Percentiles rank a stretch among this genome's conserved stretches.
phyloP scores from a whole-genome alignment of 2,329 filamentous ascomycete species.

The Trichoderma afroharzianum region DNA sequence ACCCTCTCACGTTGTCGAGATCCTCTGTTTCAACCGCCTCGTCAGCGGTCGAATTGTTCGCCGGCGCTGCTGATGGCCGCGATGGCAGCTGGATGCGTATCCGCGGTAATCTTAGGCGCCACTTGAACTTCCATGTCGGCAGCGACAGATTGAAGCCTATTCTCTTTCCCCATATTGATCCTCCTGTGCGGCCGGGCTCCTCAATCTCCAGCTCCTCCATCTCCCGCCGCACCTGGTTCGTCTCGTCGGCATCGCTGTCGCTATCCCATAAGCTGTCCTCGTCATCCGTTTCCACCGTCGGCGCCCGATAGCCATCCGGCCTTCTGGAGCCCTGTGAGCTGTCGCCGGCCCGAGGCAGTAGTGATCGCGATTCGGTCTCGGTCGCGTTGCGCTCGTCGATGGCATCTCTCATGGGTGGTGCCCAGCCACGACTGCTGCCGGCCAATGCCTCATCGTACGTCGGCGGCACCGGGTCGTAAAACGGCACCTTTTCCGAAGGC shows the following conservation, averaged over 20 bases:
- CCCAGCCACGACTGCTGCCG: slow-evolving; percentile 24
- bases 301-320: slow-evolving; percentile 65
- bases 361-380: slow-evolving; percentile 72
- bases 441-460: slow-evolving; percentile 43
- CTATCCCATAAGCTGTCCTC: slow-evolving; percentile 55
- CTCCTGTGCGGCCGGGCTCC: slow-evolving; percentile 51
- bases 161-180: slow-evolving; percentile 52
- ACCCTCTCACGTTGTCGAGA: slow-evolving; percentile 26
- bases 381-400: slow-evolving; percentile 59
- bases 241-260: slow-evolving; percentile 49
- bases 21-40: slow-evolving; percentile 19
- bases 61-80: slow-evolving; percentile 28
- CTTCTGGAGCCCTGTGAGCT: slow-evolving; percentile 38
- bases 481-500: slow-evolving; percentile 39
- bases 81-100: slow-evolving; percentile 48
- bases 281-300: slow-evolving; percentile 75
- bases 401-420: slow-evolving; percentile 31
- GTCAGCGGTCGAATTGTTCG: slow-evolving; percentile 19
- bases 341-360: slow-evolving; percentile 57
- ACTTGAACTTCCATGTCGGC: slow-evolving; percentile 53
- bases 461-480: slow-evolving; percentile 42
- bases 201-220: slow-evolving; percentile 88
- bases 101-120: slow-evolving; percentile 52
- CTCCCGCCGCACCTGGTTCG: slow-evolving; percentile 69
- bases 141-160: slow-evolving; percentile 52